Conservation (phyloP, 495 filamentous ascomycete genomes). For the Xylaria cubensis region DNA sequence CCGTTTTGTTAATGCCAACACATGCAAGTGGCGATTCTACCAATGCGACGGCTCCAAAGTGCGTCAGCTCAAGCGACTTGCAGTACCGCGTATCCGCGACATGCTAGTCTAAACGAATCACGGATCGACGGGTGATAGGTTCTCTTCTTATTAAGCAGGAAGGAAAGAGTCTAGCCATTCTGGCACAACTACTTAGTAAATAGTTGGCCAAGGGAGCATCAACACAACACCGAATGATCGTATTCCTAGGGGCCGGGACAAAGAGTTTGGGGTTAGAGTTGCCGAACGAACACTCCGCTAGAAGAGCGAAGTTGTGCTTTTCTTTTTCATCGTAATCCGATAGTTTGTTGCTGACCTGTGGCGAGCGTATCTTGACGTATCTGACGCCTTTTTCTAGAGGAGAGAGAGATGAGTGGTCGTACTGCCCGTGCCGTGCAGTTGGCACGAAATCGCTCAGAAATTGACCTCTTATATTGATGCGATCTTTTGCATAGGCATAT, state of each 20-base stretch:
- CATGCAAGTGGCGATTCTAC: constrained; percentile 34
- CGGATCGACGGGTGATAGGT: constrained; percentile 24
- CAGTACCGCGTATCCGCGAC: constrained; percentile 36
- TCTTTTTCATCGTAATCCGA: constrained; percentile 13
- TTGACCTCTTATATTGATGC: constrained; percentile 12
- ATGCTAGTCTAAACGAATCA: constrained; percentile 32
- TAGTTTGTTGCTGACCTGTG: constrained; percentile 15
- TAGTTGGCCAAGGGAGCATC: constrained; percentile 1
- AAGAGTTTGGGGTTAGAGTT: background rate
- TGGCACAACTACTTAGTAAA: background rate
- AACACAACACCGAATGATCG: background rate
- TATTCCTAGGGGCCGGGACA: background rate
- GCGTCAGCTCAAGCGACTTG: constrained; percentile 31
- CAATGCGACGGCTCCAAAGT: constrained; percentile 30
- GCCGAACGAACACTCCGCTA: background rate
- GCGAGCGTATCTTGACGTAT: constrained; percentile 11
- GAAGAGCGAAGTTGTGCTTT: constrained; percentile 12
- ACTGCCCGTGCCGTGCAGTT: constrained; percentile 8
- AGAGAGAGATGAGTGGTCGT: constrained; percentile 20
- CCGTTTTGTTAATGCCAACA: constrained; percentile 39
- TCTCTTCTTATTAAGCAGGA: constrained; percentile 11
- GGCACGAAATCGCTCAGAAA: constrained; percentile 23
- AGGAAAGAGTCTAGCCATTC: background rate
- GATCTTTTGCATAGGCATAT: constrained; percentile 19
- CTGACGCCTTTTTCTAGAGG: background rate